These are phyloP conservation scores for Eucalyptus camaldulensis DNA, from an alignment of 345 rosid species.

Conservation along the genomic window DNA sequence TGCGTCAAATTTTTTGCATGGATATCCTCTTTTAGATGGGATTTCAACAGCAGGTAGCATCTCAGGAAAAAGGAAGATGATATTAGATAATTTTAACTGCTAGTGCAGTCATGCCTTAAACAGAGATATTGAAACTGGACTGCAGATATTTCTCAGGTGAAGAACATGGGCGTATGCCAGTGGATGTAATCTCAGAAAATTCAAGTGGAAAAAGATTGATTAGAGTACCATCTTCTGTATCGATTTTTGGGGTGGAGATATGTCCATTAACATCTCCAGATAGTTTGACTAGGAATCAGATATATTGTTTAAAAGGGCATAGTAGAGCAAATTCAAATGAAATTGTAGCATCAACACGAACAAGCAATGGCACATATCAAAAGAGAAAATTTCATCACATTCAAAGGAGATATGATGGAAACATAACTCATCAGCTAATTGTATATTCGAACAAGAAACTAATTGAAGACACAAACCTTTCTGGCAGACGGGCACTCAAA, in stretches of 20 bases:
- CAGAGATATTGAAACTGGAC: not conserved
- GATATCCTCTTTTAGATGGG: not conserved
- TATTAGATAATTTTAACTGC: not conserved
- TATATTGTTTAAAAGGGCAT: not conserved
- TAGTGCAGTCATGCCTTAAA: not conserved
- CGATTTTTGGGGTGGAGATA: not conserved
- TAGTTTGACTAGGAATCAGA: not conserved
- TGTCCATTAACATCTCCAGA: not conserved
- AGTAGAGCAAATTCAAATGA: not conserved
- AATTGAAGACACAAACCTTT: conserved; percentile 38
- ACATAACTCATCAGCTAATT: not conserved
- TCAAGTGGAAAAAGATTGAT: not conserved
- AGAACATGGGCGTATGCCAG: not conserved
- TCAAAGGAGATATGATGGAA: not conserved
- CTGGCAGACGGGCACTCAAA: conserved; percentile 82
- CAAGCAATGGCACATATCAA: not conserved
- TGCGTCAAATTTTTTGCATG: not conserved
- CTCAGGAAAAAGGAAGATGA: not conserved
- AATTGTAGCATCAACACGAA: not conserved
- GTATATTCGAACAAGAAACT: not conserved
- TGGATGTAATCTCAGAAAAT: not conserved
- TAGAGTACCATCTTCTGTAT: not conserved
- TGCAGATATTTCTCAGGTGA: not conserved
- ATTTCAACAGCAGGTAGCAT: not conserved
- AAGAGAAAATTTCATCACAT: not conserved